phyloP scores from a whole-genome alignment of 257 asterid species.

The Penstemon davidsonii region DNA sequence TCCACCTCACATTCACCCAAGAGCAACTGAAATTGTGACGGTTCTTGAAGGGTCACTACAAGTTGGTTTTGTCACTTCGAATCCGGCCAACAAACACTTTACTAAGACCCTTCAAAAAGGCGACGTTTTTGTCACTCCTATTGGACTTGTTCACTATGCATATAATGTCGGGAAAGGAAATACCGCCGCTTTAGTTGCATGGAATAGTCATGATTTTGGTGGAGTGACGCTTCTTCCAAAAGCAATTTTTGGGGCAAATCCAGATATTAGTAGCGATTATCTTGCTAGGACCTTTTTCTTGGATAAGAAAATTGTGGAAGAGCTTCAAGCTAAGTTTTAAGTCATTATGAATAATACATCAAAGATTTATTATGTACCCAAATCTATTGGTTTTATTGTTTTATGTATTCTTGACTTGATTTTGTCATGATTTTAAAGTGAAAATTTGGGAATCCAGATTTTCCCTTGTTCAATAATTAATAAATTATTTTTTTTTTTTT shows the following conservation, averaged over 20 bases:
- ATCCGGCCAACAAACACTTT: constrained; percentile 26
- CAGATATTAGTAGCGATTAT: constrained; percentile 21
- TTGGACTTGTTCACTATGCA: constrained; percentile 42
- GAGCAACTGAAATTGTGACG: constrained; percentile 31
- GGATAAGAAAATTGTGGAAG: constrained; percentile 25
- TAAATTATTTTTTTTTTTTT: too few species aligned
- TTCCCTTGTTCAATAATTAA: too few species aligned
- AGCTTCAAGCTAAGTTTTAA: constrained; percentile 29
- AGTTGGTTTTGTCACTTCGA: constrained; percentile 39
- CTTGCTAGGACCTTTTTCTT: constrained; percentile 27
- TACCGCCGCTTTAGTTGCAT: constrained; percentile 12
- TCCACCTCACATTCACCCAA: constrained; percentile 41
- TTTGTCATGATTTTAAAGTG: too few species aligned
- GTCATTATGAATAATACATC: background rate
- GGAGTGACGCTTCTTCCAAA: background rate
- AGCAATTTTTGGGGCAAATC: constrained; percentile 35
- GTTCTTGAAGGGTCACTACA: constrained; percentile 42
- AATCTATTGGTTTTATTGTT: too few species aligned
- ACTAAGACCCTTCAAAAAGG: constrained; percentile 34
- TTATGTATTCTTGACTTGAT: too few species aligned
- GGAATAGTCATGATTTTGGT: constrained; percentile 36
- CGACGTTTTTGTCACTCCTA: constrained; percentile 32
- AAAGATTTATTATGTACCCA: too few species aligned
- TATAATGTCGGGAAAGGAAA: constrained; percentile 32
- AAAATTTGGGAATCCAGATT: too few species aligned